Base-by-base conservation (phyloP, 164 flowering plant genomes). In the Vitis riparia region DNA sequence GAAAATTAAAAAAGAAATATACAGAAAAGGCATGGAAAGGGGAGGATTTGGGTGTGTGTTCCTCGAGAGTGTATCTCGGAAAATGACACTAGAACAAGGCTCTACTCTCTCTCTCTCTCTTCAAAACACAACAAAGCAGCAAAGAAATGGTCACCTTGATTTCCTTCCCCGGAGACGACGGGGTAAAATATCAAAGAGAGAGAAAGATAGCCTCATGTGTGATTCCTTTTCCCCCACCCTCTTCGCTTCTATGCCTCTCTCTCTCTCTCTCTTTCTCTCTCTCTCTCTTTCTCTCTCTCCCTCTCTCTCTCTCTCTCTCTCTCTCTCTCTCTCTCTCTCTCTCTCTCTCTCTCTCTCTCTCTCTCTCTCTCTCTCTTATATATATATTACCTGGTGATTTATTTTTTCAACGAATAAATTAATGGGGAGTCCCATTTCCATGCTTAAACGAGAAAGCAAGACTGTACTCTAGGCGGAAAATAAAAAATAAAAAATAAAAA, bases 181-280 rank as follows among this genome's bases (percentile, higher is more conserved):
- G 91, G 93, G 73, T 84, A 86, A 74, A 84, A 81, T 71, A 74
- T 66, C 29, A 50, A 63, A 59, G 72, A 76, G 69, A 74, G 73
- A 71, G 73, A 78, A 73, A 65, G 81, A 77, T 55, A 74, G 56
- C 30, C 66, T 68, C 74, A 51, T 67, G 70, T 73, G 44, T 80
- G 76, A 77, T 79, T 83, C 80, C 82, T 84, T 84, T 81, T 77
- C 88, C 87, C 88, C 88, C 87, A 79, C 87, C n/a, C 82, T 81
- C 83, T 75, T 75, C 87, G 87, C 87, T 72, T 59, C 63, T 63
- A 49, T 73, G 48, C 57, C 66, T 69, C 65, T 67, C 70, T 75
- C 67, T 64, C 19, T 59, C 49, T 64, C 65, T 68, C 51, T 52
- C 78, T 51, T 69, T 44, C 63, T 71, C 68, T 64, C 61, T 50